These are phyloP conservation scores for Mytilinidion resinicola DNA, from an alignment of 495 filamentous ascomycete genomes.

Conservation along the genomic window DNA sequence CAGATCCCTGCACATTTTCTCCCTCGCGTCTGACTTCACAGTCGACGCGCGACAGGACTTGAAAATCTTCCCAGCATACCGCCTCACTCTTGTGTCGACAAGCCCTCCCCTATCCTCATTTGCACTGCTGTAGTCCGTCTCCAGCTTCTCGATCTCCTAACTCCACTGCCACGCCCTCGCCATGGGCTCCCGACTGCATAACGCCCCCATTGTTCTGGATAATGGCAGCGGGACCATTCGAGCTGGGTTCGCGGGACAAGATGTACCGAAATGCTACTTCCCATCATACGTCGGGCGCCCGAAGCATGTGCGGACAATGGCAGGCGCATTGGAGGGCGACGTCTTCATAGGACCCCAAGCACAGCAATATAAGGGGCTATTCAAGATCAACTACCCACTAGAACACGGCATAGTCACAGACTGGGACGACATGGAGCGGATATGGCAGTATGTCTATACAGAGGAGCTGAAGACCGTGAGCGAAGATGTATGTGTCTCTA, in stretches of 20 bases:
- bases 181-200: constrained; percentile 56
- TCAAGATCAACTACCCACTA: constrained; percentile 92
- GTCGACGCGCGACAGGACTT: too few relatives aligned
- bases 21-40: too few relatives aligned
- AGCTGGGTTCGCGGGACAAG: constrained; percentile 93
- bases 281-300: constrained; percentile 97
- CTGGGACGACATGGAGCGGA: constrained; percentile 99
- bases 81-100: too few relatives aligned
- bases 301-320: constrained; percentile 93
- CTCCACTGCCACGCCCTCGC: not conserved
- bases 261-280: constrained; percentile 91
- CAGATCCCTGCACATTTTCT: too few relatives aligned
- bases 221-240: constrained; percentile 98
- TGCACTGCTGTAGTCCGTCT: too few relatives aligned
- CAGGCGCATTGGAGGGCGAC: constrained; percentile 92
- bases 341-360: constrained; percentile 93
- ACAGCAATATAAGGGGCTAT: constrained; percentile 82
- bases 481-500: constrained; percentile 64
- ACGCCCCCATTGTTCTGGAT: constrained; percentile 96
- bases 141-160: too few relatives aligned
- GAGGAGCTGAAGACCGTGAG: constrained; percentile 88
- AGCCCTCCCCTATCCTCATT: too few relatives aligned
- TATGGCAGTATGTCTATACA: constrained; percentile 85
- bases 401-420: constrained; percentile 98
- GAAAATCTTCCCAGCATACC: too few relatives aligned